Evolutionary conservation across 2,329 filamentous ascomycete species (phyloP).

Genomic region (Didymella arachidicola): DNA sequence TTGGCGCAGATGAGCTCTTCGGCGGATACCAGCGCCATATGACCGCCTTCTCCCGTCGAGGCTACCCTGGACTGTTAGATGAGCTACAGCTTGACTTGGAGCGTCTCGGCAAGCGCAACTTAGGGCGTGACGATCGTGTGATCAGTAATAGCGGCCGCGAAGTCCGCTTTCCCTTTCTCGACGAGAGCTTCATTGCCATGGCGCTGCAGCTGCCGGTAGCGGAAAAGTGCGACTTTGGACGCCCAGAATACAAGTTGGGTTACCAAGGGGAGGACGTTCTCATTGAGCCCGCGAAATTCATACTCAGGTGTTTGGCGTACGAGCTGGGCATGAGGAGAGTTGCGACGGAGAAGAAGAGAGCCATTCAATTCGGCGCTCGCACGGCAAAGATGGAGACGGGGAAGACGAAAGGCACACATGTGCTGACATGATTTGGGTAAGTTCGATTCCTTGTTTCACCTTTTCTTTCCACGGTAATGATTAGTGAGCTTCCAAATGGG

Average conservation of each 20-base stretch:
- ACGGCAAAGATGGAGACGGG: conserved; percentile 57
- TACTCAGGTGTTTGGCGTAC: conserved; percentile 78
- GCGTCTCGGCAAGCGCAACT: conserved; percentile 88
- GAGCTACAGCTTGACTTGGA: conserved; percentile 87
- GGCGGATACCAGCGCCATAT: conserved; percentile 89
- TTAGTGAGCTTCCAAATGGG: conserved; percentile 38
- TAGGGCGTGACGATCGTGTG: conserved; percentile 91
- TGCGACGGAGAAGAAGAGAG: conserved; percentile 89
- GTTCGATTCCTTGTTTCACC: background rate
- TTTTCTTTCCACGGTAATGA: conserved; percentile 36
- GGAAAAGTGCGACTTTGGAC: conserved; percentile 88
- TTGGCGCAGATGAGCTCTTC: conserved; percentile 96
- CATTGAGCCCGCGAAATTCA: conserved; percentile 81
- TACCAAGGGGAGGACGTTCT: conserved; percentile 23
- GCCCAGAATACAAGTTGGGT: conserved; percentile 20
- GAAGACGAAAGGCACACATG: conserved; percentile 57
- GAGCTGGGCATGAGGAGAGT: conserved; percentile 74
- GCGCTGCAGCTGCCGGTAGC: conserved; percentile 76
- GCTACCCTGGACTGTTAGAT: conserved; percentile 75
- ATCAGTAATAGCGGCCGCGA: conserved; percentile 91
- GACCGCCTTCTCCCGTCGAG: conserved; percentile 73
- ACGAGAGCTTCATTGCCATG: conserved; percentile 85
- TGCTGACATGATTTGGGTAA: conserved; percentile 40
- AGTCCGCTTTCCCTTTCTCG: conserved; percentile 87
- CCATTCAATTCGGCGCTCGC: conserved; percentile 64